These are phyloP conservation scores for Sarocladiaceae sp. DNA, from an alignment of 2,329 filamentous ascomycete species.

Conservation along the genomic window DNA sequence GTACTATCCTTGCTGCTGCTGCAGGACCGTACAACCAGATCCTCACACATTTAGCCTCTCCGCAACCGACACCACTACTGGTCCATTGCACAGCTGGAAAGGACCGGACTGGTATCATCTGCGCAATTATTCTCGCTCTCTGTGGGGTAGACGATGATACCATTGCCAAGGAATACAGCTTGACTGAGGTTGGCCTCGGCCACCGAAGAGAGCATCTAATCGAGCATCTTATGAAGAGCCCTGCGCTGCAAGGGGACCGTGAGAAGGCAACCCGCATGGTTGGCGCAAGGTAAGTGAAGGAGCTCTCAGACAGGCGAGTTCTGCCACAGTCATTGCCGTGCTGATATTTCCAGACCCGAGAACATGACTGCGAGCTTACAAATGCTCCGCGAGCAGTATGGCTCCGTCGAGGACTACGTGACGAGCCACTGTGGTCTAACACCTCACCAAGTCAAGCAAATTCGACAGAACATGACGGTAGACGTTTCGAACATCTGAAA, in stretches of 20 bases:
- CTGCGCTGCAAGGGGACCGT: conserved; percentile 42
- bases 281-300: conserved; percentile 36
- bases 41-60: conserved; percentile 39
- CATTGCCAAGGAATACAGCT: conserved; percentile 64
- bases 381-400: conserved; percentile 56
- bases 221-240: conserved; percentile 43
- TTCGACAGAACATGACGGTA: conserved; percentile 46
- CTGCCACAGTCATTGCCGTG: not conserved
- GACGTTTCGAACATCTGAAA: conserved; percentile 18
- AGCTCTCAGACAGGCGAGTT: not conserved
- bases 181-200: conserved; percentile 60
- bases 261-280: conserved; percentile 42
- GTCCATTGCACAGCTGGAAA: conserved; percentile 76
- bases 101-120: conserved; percentile 69
- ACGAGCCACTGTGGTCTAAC: conserved; percentile 53
- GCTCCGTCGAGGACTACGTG: conserved; percentile 61
- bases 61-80: conserved; percentile 46
- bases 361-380: conserved; percentile 45
- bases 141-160: conserved; percentile 55
- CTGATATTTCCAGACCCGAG: conserved; percentile 31
- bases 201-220: conserved; percentile 49
- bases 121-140: conserved; percentile 60
- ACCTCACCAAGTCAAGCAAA: conserved; percentile 46
- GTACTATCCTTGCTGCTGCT: conserved; percentile 52
- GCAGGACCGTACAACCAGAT: conserved; percentile 46